Evolutionary conservation across 352 stramenopile species (phyloP).

Genomic region (Phytophthora constricta): DNA sequence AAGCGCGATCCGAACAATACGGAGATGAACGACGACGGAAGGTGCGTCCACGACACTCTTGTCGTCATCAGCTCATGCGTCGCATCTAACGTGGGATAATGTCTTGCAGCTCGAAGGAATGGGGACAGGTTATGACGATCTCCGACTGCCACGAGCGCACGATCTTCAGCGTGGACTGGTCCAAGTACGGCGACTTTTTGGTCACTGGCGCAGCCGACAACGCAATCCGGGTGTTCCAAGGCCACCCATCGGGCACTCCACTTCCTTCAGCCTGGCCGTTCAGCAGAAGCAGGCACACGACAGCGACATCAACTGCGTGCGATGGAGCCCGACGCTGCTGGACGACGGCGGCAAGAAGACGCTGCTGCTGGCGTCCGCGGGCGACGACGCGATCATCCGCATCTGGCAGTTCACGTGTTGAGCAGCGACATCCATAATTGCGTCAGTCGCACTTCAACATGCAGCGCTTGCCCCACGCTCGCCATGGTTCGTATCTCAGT

Average conservation of each 20-base stretch:
- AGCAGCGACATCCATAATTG: constrained; percentile 26
- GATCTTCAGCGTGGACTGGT: constrained; percentile 95
- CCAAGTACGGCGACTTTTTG: constrained; percentile 82
- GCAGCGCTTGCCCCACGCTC: too few species aligned
- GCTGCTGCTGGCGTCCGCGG: constrained; percentile 70
- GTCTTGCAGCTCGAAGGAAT: constrained; percentile 63
- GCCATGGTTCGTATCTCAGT: too few species aligned
- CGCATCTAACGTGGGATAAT: too few species aligned
- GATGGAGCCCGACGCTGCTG: constrained; percentile 60
- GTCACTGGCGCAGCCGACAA: constrained; percentile 93
- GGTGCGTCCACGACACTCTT: constrained; percentile 33
- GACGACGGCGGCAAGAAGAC: constrained; percentile 36
- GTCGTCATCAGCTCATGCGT: too few species aligned
- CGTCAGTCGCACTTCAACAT: not conserved
- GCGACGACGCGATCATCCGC: constrained; percentile 68
- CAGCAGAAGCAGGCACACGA: constrained; percentile 61
- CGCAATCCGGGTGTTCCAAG: constrained; percentile 88
- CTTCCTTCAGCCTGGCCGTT: constrained; percentile 74
- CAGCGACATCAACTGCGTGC: constrained; percentile 87
- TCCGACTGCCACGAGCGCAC: constrained; percentile 87
- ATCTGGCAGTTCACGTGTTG: constrained; percentile 70
- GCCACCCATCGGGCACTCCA: constrained; percentile 17
- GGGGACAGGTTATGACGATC: constrained; percentile 85
- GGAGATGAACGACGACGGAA: constrained; percentile 53
- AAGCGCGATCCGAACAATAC: constrained; percentile 75